Conservation (phyloP, 768 basidiomycete genomes). For the Lactarius tabidus region DNA sequence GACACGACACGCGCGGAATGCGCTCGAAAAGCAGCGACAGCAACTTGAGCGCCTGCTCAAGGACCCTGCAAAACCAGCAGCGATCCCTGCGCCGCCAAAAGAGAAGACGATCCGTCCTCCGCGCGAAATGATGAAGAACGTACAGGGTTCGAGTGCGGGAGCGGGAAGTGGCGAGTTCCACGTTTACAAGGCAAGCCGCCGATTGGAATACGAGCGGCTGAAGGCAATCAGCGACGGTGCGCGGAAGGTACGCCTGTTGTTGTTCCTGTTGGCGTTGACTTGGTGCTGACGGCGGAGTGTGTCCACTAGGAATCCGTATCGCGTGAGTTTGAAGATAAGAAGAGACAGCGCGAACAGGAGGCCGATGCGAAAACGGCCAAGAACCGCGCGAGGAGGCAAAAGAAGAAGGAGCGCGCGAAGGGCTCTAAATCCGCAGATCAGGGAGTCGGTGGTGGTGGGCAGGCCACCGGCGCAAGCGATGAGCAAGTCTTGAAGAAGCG, state of each 20-base stretch:
- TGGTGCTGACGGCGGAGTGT: not conserved
- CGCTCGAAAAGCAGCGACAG: slow-evolving; percentile 49
- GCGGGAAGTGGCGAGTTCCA: slow-evolving; percentile 98
- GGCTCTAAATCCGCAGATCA: slow-evolving; percentile 29
- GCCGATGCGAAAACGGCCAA: slow-evolving; percentile 91
- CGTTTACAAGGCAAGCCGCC: slow-evolving; percentile 92
- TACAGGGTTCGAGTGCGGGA: slow-evolving; percentile 95
- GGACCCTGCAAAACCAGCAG: slow-evolving; percentile 80
- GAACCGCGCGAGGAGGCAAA: slow-evolving; percentile 90
- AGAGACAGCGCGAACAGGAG: slow-evolving; percentile 61
- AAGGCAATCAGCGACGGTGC: slow-evolving; percentile 84
- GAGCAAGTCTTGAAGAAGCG: slow-evolving; percentile 68
- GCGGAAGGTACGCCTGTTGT: slow-evolving; percentile 53
- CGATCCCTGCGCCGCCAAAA: slow-evolving; percentile 75
- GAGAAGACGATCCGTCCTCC: slow-evolving; percentile 78
- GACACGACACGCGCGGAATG: slow-evolving; percentile 44
- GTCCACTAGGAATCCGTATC: slow-evolving; percentile 59
- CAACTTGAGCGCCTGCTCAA: slow-evolving; percentile 88
- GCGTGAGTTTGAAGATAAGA: slow-evolving; percentile 71
- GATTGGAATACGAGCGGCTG: slow-evolving; percentile 92
- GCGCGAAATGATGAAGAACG: slow-evolving; percentile 98
- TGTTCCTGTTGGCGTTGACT: not conserved
- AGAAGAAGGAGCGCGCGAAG: slow-evolving; percentile 79
- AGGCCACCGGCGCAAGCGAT: slow-evolving; percentile 29
- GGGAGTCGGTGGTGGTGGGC: slow-evolving; percentile 27